Base-by-base conservation (phyloP, 2,329 filamentous ascomycete genomes). In the Triangularia setosa region DNA sequence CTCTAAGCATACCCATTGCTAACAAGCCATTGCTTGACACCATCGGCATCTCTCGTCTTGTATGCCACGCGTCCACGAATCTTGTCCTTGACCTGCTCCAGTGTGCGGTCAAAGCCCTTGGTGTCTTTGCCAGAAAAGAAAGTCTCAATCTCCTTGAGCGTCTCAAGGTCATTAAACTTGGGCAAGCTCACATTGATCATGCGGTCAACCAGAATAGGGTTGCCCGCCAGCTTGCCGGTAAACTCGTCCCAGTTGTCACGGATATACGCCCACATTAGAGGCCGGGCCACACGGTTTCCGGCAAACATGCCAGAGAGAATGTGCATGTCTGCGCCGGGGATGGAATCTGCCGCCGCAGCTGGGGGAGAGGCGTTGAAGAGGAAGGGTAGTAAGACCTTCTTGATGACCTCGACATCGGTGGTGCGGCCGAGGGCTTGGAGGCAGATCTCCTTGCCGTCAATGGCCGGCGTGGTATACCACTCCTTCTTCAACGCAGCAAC, bases 51-150 rank as follows among this genome's bases (percentile, higher is more conserved):
- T 63, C 95, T 85, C 76, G 87, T 81, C 75, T 88, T 88, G 81
- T 97, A 99, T 48, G 87, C 87, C 4, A 92, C 92, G 72, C 93
- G 89, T 11, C 90, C 92, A 52, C 88, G 86, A 69, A 98, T 91
- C 67, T 89, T 93, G 75, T 98, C 95, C 75, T 89, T 88, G 67
- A 94, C 89, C 69, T 96, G 92, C 69, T 90, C 89, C 60, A 99
- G 79, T 3, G 92, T 93, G 62, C 95, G 88, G 75, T 96, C 91
- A 77, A 93, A 98, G 58, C 88, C 90, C 72, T 87, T 87, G 18
- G 90, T 94, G 73, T 98, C 91, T 81, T 94, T 96, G 72, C 85
- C 84, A 71, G 85, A 83, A 81, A 98, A 99, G 83, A 99, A 99
- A 2, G 79, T 76, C 58, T 88, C 83, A 72, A 99, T 95, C 61